These are phyloP conservation scores for Canariomyces notabilis DNA, from an alignment of 2,329 filamentous ascomycete species.

Conservation along the genomic window DNA sequence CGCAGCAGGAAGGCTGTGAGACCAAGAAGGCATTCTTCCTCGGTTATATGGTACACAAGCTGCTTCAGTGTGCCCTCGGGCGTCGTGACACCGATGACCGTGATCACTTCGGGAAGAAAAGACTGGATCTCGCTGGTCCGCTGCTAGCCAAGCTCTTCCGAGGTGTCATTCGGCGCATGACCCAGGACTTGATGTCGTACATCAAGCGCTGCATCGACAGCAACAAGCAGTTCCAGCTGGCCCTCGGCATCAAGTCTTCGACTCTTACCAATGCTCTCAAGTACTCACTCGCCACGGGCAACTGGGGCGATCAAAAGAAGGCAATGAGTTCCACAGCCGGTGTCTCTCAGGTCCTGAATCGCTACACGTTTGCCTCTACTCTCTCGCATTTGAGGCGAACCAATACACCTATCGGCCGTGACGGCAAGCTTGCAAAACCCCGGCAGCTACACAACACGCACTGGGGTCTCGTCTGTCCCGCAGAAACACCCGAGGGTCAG, in stretches of 20 bases:
- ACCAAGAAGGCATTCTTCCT: conserved; percentile 97
- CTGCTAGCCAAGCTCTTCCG: conserved; percentile 95
- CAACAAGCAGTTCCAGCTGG: conserved; percentile 82
- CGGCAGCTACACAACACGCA: conserved; percentile 98
- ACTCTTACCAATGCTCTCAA: conserved; percentile 92
- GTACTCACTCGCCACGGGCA: conserved; percentile 94
- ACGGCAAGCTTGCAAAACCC: conserved; percentile 97
- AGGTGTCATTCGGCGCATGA: conserved; percentile 83
- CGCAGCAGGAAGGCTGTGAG: conserved; percentile 88
- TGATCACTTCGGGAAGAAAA: conserved; percentile 99
- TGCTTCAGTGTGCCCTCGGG: conserved; percentile 88
- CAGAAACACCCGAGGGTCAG: conserved; percentile 96
- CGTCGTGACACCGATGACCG: conserved; percentile 92
- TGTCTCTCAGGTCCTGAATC: conserved; percentile 95
- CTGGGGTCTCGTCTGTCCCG: conserved; percentile 95
- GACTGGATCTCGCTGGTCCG: conserved; percentile 88
- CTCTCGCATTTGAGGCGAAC: conserved; percentile 94
- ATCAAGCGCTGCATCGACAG: conserved; percentile 89
- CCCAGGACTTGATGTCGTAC: conserved; percentile 84
- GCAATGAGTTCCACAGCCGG: conserved; percentile 90
- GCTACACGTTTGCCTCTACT: conserved; percentile 95
- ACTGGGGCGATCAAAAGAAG: conserved; percentile 99
- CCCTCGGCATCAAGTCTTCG: conserved; percentile 82
- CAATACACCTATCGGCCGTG: conserved; percentile 94
- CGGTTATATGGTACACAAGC: conserved; percentile 96